phyloP scores from a whole-genome alignment of 345 rosid species.

The Populus euphratica region DNA sequence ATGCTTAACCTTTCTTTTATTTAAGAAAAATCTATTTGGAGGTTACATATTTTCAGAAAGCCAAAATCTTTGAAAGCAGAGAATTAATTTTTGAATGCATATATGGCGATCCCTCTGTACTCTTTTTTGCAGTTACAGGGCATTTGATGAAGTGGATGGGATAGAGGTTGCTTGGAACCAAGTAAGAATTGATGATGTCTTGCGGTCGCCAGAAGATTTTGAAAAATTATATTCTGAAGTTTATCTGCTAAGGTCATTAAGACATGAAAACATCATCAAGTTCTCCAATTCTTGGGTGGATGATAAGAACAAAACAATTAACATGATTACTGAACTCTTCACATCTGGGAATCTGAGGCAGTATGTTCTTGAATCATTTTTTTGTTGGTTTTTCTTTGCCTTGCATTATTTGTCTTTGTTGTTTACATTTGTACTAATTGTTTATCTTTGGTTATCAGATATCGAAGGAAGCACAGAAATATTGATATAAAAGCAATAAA shows the following conservation, averaged over 20 bases:
- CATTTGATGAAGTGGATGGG: constrained; percentile 79
- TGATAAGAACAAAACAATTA: constrained; percentile 62
- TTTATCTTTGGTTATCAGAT: constrained; percentile 40
- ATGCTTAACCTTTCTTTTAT: constrained; percentile 14
- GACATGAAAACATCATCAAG: constrained; percentile 71
- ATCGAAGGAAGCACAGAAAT: constrained; percentile 76
- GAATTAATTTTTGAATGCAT: background rate
- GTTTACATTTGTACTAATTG: background rate
- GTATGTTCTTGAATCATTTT: constrained; percentile 20
- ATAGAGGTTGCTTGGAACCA: constrained; percentile 94
- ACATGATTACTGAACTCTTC: constrained; percentile 88
- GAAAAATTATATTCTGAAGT: constrained; percentile 79
- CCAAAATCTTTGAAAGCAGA: background rate
- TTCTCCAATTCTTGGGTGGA: constrained; percentile 82
- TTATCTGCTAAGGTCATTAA: constrained; percentile 62
- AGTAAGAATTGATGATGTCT: constrained; percentile 60
- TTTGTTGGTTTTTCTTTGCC: constrained; percentile 5
- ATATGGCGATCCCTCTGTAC: background rate
- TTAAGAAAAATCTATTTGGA: background rate
- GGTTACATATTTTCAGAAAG: background rate
- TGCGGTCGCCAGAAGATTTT: constrained; percentile 65
- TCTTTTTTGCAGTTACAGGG: constrained; percentile 57
- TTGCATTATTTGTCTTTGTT: background rate
- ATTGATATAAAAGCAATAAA: constrained; percentile 85
- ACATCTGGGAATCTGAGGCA: constrained; percentile 86